Base-by-base conservation (phyloP, 2,329 filamentous ascomycete species). In the Plenodomus biglobosus region DNA sequence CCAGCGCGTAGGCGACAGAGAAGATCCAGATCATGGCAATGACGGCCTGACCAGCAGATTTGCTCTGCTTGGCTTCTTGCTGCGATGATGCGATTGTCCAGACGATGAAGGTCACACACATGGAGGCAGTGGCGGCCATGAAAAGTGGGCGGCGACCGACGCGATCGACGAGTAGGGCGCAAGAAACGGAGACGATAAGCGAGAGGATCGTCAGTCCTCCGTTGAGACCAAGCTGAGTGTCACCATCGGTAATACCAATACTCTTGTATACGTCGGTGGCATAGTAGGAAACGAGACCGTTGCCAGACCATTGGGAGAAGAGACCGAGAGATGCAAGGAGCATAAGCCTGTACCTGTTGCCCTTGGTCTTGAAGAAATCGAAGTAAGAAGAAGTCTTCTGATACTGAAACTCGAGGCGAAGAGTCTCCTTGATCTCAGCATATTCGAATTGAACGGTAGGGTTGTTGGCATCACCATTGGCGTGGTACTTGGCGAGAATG, bases 241-340 rank as follows among this genome's bases (percentile, higher is more conserved):
- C 62, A 22, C 50, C 75, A 37, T 76, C 72, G 1, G 58, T 79
- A 62, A 87, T 85, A 42, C 84, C 84, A 30, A 83, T 82, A 40
- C 79, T 79, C 30, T 76, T 72, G 70, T 85, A 85, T 53, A 87
- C 78, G 40, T 78, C 73, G 55, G 83, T 80, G 68, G 84, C 82
- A 68, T 87, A 87, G 71, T 86, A 85, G 56, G 78, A 83, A 66
- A 87, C 82, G 1, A 87, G 71, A 15, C 81, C 84, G 60, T 86
- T 87, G 40, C 85, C 85, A 42, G 80, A 83, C 69, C 85, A 87
- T 69, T 87, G 84, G 2, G 83, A 86, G 62, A 87, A 84, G 62
- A 87, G 71, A 64, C 83, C 85, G 20, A 87, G 76, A 0, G 82
- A 85, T 42, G 86, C 68, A 36, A 86, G 74, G 48, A 87, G 81